phyloP scores from a whole-genome alignment of 306 rosid genomes.

The Rosa multiflora region DNA sequence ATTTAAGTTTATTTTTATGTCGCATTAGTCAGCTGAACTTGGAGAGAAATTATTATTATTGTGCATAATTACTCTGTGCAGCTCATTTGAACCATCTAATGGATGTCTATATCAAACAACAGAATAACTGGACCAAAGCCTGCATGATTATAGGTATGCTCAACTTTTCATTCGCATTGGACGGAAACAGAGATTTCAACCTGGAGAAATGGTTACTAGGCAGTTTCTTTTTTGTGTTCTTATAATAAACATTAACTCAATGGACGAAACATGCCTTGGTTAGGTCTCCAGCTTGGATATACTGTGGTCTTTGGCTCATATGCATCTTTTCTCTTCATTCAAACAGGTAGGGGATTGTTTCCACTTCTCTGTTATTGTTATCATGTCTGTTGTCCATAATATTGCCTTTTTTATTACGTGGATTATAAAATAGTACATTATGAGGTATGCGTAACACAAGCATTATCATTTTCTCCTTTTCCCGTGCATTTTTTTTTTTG shows the following conservation, averaged over 20 bases:
- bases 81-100: constrained; percentile 91
- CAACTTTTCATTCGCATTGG: constrained; percentile 20
- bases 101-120: constrained; percentile 73
- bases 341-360: constrained; percentile 62
- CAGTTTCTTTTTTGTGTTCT: not conserved
- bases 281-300: constrained; percentile 96
- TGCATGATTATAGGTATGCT: constrained; percentile 57
- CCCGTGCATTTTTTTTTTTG: not conserved
- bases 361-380: not conserved
- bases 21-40: constrained; percentile 14
- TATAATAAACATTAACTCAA: not conserved
- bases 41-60: constrained; percentile 19
- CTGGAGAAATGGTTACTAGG: not conserved
- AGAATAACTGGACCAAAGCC: constrained; percentile 62
- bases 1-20: not conserved
- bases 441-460: not conserved
- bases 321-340: constrained; percentile 89
- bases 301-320: constrained; percentile 90
- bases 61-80: constrained; percentile 41
- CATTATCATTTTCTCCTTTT: not conserved
- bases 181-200: constrained; percentile 2
- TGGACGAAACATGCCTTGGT: constrained; percentile 11
- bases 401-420: not conserved
- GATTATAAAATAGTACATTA: not conserved
- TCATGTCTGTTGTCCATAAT: not conserved